Evolutionary conservation across 768 basidiomycete species (phyloP).

Genomic region (Cyclocybe cylindracea): DNA sequence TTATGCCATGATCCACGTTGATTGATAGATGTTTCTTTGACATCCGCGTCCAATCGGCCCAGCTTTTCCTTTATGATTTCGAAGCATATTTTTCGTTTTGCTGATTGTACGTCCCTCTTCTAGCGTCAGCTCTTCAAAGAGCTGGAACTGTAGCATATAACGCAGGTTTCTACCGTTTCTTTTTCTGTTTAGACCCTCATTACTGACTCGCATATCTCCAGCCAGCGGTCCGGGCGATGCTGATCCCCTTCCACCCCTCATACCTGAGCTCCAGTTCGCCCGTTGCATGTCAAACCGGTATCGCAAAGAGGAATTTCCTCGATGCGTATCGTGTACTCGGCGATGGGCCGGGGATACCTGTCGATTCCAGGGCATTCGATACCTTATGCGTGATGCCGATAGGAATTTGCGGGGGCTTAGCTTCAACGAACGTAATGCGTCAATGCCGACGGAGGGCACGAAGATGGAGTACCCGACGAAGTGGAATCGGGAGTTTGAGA

Average conservation of each 20-base stretch:
- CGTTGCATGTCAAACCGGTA: slow-evolving; percentile 87
- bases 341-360: slow-evolving; percentile 89
- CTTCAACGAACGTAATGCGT: slow-evolving; percentile 62
- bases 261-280: slow-evolving; percentile 74
- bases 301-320: slow-evolving; percentile 69
- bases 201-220: neutral
- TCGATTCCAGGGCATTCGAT: slow-evolving; percentile 83
- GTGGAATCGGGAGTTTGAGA: slow-evolving; percentile 65
- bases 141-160: too few species aligned
- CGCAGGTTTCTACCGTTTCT: too few species aligned
- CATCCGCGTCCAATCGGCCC: too few species aligned
- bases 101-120: too few species aligned
- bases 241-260: slow-evolving; percentile 28
- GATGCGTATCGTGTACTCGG: slow-evolving; percentile 82
- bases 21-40: too few species aligned
- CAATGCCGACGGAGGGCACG: slow-evolving; percentile 45
- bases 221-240: neutral
- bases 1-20: too few species aligned
- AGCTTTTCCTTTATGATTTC: too few species aligned
- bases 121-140: too few species aligned
- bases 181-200: too few species aligned
- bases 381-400: slow-evolving; percentile 65
- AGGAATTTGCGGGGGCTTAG: slow-evolving; percentile 64
- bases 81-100: too few species aligned
- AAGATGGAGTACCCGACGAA: slow-evolving; percentile 62